Base-by-base conservation (phyloP, 2,329 filamentous ascomycete genomes). In the Pestalotiopsis sp. region DNA sequence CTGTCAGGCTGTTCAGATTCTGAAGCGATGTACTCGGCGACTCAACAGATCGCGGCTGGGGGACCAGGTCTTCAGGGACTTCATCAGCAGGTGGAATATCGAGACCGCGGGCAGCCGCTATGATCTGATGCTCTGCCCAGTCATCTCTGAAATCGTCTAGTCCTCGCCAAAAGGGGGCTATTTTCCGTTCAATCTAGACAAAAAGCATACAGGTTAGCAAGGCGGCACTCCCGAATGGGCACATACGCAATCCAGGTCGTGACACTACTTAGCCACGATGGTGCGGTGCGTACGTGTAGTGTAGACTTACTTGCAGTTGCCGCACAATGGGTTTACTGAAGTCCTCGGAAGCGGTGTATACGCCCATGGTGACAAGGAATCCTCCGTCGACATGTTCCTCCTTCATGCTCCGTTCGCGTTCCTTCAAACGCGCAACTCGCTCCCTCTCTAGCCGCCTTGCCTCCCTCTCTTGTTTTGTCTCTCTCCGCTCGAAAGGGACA, bases 141-240 rank as follows among this genome's bases (percentile, higher is more conserved):
- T 89, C 92, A 25, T 93, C 89, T 17, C 91, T 92, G 80, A 96
- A 94, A 79, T 98, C 95, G 72, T 97, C 92, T 4, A 99, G 84
- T 4, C 96, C 96, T 77, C 92, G 91, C 94, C 95, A 99, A 80
- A 99, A 99, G 0, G 96, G 96, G 57, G 96, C 96, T 70, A 99
- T 82, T 71, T 92, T 91, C 73, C 96, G 89, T 81, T 99, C 96
- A 78, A 99, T 94, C 95, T 98, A 71, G 25, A 64, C 59, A 12
- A 31, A 27, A 39, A 62, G 25, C 57, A n/a, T 23, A 7, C 14
- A 60, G 20, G 49, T 60, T 45, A 57, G 66, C n/a, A 20, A 13
- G 7, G 36, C 25, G 20, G 38, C 25, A 62, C 9, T 62, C 13
- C 3, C 38, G 59, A 36, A 39, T 11, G 14, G 11, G 65, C 9